A percentile compares a stretch with the other conserved stretches of the same genome.
Conservation (phyloP, 768 basidiomycete species). For the Lyophyllum semitale region DNA sequence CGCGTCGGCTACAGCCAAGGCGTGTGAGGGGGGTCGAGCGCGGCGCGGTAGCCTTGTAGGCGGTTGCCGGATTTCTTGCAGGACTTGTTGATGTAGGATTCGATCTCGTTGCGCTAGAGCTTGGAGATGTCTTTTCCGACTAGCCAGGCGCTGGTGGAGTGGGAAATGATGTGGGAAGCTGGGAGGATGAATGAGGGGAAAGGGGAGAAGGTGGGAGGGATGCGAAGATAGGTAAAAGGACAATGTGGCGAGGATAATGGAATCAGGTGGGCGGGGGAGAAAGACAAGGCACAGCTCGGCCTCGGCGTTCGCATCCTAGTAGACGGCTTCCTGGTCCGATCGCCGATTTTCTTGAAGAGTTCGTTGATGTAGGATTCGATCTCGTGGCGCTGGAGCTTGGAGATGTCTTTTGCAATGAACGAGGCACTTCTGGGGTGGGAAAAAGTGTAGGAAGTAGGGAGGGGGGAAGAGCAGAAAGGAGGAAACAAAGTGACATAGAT, state of each 20-base stretch:
- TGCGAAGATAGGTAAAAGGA: neutral
- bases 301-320: too few species aligned
- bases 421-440: conserved; percentile 69
- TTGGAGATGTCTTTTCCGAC: conserved; percentile 79
- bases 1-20: conserved; percentile 23
- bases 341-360: conserved; percentile 73
- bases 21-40: conserved; percentile 53
- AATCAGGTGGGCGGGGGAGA: neutral
- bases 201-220: conserved; percentile 2
- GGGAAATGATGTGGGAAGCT: neutral
- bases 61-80: conserved; percentile 79
- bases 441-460: neutral
- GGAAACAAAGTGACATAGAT: too few species aligned
- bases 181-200: conserved; percentile 8
- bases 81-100: conserved; percentile 76
- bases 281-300: neutral
- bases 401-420: conserved; percentile 82
- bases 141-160: conserved; percentile 82
- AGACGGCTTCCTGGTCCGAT: too few species aligned
- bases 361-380: conserved; percentile 84
- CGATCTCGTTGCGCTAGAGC: conserved; percentile 79
- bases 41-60: conserved; percentile 72
- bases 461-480: conserved; percentile 9
- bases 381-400: conserved; percentile 72
- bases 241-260: too few species aligned